phyloP scores from a whole-genome alignment of 2,329 filamentous ascomycete genomes.

The Exutisphaerella laricina region DNA sequence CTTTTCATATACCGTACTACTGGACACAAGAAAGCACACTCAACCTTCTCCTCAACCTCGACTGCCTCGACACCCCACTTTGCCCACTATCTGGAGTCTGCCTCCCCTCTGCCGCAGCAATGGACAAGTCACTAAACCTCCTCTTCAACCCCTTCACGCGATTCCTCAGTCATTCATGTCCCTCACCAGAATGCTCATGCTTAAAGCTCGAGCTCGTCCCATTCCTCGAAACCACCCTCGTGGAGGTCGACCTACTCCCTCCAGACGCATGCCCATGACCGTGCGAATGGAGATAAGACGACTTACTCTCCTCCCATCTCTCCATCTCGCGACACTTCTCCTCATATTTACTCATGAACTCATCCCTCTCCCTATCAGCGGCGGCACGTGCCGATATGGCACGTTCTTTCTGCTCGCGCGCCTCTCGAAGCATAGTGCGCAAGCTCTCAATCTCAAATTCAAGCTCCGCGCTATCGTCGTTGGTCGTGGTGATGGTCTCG shows the following conservation, averaged over 20 bases:
- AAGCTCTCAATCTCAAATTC: constrained; percentile 30
- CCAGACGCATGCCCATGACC: constrained; percentile 4
- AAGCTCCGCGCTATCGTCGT: constrained; percentile 23
- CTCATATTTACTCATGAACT: constrained; percentile 21
- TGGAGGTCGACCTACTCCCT: not conserved
- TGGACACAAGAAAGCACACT: not conserved
- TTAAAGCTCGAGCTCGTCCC: constrained; percentile 5
- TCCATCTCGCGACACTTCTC: constrained; percentile 28
- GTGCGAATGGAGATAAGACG: constrained; percentile 14
- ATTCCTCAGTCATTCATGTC: constrained; percentile 1
- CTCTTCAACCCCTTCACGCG: not conserved
- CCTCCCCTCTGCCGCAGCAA: not conserved
- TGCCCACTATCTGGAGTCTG: not conserved
- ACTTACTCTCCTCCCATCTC: constrained; percentile 21
- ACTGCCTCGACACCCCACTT: not conserved
- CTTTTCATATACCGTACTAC: too few species aligned
- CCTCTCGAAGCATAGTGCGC: constrained; percentile 24
- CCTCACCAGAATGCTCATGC: constrained; percentile 6
- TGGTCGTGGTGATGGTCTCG: constrained; percentile 24
- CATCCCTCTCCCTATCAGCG: constrained; percentile 27
- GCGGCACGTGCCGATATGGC: constrained; percentile 27
- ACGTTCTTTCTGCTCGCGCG: constrained; percentile 30
- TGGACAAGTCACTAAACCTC: not conserved
- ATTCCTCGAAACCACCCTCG: constrained; percentile 7
- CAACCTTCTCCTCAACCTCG: not conserved